Evolutionary conservation across 2,329 filamentous ascomycete species (phyloP).

Genomic region (Aspergillus terreus): DNA sequence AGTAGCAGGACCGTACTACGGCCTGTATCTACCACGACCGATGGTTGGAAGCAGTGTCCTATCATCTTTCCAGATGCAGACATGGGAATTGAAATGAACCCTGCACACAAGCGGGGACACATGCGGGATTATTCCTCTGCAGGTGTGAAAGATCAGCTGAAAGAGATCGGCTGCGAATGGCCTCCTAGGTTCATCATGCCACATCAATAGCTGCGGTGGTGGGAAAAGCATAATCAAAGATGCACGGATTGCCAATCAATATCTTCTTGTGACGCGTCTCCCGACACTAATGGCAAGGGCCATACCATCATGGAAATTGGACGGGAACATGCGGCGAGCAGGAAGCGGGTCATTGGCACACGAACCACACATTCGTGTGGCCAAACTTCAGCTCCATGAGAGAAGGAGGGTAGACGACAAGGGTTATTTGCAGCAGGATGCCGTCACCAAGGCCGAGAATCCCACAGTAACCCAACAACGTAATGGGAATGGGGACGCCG

Average conservation of each 20-base stretch:
- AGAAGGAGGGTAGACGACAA: slow-evolving; percentile 12
- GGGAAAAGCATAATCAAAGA: slow-evolving; percentile 11
- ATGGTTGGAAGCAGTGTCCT: slow-evolving; percentile 27
- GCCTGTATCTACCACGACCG: slow-evolving; percentile 30
- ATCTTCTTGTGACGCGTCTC: slow-evolving; percentile 27
- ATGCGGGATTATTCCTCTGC: slow-evolving; percentile 39
- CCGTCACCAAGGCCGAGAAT: slow-evolving; percentile 15
- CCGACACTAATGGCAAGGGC: slow-evolving; percentile 27
- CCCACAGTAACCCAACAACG: slow-evolving; percentile 13
- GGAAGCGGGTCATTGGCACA: slow-evolving; percentile 15
- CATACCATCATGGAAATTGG: slow-evolving; percentile 24
- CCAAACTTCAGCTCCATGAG: slow-evolving; percentile 4
- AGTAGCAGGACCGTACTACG: slow-evolving; percentile 32
- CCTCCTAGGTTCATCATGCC: slow-evolving; percentile 18
- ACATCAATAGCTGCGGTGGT: slow-evolving; percentile 12
- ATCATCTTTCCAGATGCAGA: slow-evolving; percentile 27
- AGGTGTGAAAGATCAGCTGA: slow-evolving; percentile 42
- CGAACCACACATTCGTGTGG: slow-evolving; percentile 11
- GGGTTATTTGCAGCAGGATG: slow-evolving; percentile 20
- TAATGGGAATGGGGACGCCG: slow-evolving; percentile 2
- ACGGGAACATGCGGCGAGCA: slow-evolving; percentile 27
- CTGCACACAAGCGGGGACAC: slow-evolving; percentile 35
- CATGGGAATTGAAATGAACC: slow-evolving; percentile 27
- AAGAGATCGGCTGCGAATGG: slow-evolving; percentile 26
- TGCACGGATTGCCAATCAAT: slow-evolving; percentile 27